phyloP scores from a whole-genome alignment of 179 eudicot species.

The Beta lomatogona region DNA sequence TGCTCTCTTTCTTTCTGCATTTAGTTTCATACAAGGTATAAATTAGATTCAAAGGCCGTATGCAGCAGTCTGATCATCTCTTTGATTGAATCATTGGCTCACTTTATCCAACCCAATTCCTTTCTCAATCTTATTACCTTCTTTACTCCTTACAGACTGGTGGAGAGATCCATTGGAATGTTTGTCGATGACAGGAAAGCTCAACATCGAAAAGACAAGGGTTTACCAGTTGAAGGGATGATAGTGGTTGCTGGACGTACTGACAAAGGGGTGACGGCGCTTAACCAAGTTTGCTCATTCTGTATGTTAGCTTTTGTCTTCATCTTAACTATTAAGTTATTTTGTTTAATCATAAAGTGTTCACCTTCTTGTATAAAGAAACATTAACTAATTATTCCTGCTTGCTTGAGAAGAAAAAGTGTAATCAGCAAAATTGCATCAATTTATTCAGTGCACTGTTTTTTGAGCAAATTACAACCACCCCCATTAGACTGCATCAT shows the following conservation, averaged over 20 bases:
- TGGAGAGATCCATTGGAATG: slow-evolving; percentile 72
- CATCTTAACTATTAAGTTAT: slow-evolving; percentile 18
- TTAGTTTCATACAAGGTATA: neutral
- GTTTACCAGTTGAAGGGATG: slow-evolving; percentile 76
- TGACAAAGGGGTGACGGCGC: slow-evolving; percentile 94
- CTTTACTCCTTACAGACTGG: slow-evolving; percentile 46
- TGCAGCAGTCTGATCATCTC: neutral
- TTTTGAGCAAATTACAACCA: neutral
- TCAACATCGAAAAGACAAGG: slow-evolving; percentile 61
- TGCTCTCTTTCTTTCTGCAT: neutral
- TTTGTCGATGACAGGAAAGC: slow-evolving; percentile 91
- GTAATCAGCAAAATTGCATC: neutral
- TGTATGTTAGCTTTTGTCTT: slow-evolving; percentile 41
- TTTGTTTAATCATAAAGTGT: neutral
- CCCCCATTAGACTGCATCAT: neutral
- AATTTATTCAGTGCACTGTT: neutral
- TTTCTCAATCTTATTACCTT: slow-evolving; percentile 14
- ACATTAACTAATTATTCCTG: neutral
- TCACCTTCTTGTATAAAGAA: neutral
- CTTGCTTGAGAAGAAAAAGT: neutral
- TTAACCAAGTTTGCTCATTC: slow-evolving; percentile 92
- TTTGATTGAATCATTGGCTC: neutral
- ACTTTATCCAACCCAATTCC: neutral
- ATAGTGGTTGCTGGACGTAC: slow-evolving; percentile 91
- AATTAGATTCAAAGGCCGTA: neutral